Percentiles rank a stretch among this genome's conserved stretches.
Conservation (phyloP, 2,329 filamentous ascomycete genomes). For the Diplocarpon rosae region DNA sequence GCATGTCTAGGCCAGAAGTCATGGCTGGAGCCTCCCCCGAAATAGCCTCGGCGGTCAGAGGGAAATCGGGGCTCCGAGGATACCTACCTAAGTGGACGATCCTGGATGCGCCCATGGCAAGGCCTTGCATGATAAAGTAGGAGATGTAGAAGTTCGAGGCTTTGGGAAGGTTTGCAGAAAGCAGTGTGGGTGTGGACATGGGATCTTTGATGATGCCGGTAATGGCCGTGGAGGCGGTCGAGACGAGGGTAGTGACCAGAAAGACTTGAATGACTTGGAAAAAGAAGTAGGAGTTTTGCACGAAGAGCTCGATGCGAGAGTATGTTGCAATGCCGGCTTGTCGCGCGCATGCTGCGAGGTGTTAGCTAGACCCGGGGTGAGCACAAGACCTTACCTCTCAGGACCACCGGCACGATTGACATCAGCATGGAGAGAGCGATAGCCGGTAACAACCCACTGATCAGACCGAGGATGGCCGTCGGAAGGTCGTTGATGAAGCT, state of each 20-base stretch:
- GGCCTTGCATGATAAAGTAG: slow-evolving; percentile 56
- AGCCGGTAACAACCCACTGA: slow-evolving; percentile 51
- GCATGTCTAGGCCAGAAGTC: too few species aligned
- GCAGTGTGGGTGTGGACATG: slow-evolving; percentile 34
- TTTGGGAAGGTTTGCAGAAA: slow-evolving; percentile 46
- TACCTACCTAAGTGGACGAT: slow-evolving; percentile 35
- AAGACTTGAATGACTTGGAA: slow-evolving; percentile 58
- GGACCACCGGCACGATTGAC: slow-evolving; percentile 47
- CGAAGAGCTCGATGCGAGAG: slow-evolving; percentile 48
- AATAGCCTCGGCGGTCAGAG: too few species aligned
- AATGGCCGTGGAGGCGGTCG: slow-evolving; percentile 38
- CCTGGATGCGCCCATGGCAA: slow-evolving; percentile 48
- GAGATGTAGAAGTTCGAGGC: slow-evolving; percentile 59
- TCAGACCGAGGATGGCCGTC: slow-evolving; percentile 42
- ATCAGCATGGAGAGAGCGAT: slow-evolving; percentile 50
- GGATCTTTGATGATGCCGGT: slow-evolving; percentile 40
- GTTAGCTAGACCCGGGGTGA: background rate
- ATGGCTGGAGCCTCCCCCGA: too few species aligned
- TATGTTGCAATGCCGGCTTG: slow-evolving; percentile 46
- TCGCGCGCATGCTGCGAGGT: slow-evolving; percentile 41
- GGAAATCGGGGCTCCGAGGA: too few species aligned
- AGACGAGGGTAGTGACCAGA: slow-evolving; percentile 51
- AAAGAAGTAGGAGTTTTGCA: slow-evolving; percentile 53
- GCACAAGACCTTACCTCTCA: slow-evolving; percentile 36
- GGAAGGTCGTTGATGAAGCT: slow-evolving; percentile 47